Percentiles rank a stretch among this genome's conserved stretches.
Evolutionary conservation across 176 grass and related monocot species (phyloP).

Genomic region (Zoysia japonica): DNA sequence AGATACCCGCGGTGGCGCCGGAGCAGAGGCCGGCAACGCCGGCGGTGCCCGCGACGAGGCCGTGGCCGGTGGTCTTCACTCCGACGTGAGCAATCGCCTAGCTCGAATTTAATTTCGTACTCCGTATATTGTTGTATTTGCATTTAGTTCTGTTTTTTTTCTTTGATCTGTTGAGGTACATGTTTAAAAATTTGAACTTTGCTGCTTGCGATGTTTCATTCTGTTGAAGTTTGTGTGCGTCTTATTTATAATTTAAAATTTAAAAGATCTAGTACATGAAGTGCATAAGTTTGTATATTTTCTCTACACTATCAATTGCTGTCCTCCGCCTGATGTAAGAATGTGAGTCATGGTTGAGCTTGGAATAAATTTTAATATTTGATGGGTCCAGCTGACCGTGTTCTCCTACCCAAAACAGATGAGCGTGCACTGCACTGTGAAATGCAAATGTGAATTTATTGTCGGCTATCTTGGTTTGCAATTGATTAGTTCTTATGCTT

Average conservation of each 20-base stretch:
- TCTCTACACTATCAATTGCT: background rate
- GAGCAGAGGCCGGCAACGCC: conserved; percentile 34
- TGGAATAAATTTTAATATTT: conserved; percentile 21
- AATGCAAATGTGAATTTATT: background rate
- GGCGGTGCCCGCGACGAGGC: conserved; percentile 12
- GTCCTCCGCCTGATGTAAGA: background rate
- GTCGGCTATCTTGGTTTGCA: background rate
- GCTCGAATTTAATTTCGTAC: background rate
- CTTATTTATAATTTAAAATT: background rate
- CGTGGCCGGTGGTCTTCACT: conserved; percentile 36
- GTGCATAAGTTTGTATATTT: background rate
- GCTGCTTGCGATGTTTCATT: conserved; percentile 26
- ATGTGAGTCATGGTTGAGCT: background rate
- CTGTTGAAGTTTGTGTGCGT: conserved; percentile 14
- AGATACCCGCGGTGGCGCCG: conserved; percentile 14
- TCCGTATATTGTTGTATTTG: conserved; percentile 21
- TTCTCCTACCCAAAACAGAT: conserved; percentile 11
- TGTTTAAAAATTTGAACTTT: conserved; percentile 33
- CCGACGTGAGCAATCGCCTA: conserved; percentile 38
- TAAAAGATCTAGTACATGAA: background rate
- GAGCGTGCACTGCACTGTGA: background rate
- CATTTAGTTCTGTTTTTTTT: conserved; percentile 16
- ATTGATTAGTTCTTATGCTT: conserved; percentile 6
- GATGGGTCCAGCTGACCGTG: background rate
- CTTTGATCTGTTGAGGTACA: background rate